These are phyloP conservation scores for Neobulgaria alba DNA, from an alignment of 2,329 filamentous ascomycete species.

Conservation along the genomic window DNA sequence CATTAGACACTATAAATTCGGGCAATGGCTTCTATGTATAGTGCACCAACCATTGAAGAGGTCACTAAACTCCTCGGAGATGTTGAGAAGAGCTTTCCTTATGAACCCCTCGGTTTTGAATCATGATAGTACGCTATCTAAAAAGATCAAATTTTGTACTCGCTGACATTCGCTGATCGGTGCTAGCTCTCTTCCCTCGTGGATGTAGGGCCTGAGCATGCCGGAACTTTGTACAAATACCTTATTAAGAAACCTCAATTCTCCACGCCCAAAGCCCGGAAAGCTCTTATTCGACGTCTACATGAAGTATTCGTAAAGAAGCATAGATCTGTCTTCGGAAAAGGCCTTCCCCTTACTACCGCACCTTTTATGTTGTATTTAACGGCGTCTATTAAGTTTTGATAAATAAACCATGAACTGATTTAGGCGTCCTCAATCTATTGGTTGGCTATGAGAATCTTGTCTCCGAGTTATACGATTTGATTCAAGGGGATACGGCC, in stretches of 20 bases:
- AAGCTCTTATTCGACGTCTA: slow-evolving; percentile 40
- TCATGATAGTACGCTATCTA: slow-evolving; percentile 35
- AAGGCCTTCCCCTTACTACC: no score
- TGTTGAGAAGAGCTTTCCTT: slow-evolving; percentile 36
- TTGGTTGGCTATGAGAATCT: no score
- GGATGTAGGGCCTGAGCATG: slow-evolving; percentile 42
- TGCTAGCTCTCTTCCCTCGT: slow-evolving; percentile 31
- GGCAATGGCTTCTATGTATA: slow-evolving; percentile 10
- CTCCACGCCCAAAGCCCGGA: slow-evolving; percentile 34
- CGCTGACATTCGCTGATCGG: slow-evolving; percentile 17
- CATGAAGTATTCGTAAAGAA: slow-evolving; percentile 52
- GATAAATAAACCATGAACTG: no score
- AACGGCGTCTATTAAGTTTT: no score
- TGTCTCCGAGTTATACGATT: no score
- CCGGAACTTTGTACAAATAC: slow-evolving; percentile 46
- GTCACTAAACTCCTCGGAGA: slow-evolving; percentile 33
- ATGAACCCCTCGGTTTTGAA: slow-evolving; percentile 32
- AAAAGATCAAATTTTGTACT: not conserved
- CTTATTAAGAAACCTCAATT: slow-evolving; percentile 42
- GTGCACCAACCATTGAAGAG: slow-evolving; percentile 32
- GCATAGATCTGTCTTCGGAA: no score
- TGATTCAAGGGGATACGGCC: no score
- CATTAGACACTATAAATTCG: no score
- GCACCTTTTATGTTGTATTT: no score
- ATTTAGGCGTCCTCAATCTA: no score